These are phyloP conservation scores for Phaeosphaeriaceae sp. DNA, from an alignment of 2,329 filamentous ascomycete species.

Conservation along the genomic window DNA sequence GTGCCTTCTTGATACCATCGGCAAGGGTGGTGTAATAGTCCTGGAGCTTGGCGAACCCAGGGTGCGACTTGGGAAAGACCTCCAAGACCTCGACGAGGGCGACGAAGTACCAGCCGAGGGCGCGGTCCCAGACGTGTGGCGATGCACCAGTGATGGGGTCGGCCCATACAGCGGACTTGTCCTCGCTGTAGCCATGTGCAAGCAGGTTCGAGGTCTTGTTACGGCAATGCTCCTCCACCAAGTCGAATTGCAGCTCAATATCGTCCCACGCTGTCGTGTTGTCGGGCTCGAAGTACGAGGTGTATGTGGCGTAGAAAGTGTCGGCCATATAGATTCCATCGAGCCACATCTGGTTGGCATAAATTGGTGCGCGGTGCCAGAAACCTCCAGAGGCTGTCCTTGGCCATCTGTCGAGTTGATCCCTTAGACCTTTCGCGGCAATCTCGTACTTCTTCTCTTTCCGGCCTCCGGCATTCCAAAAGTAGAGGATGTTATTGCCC, in stretches of 20 bases:
- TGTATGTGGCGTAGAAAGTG: conserved; percentile 50
- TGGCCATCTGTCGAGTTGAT: conserved; percentile 58
- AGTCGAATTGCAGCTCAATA: conserved; percentile 44
- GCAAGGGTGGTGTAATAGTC: conserved; percentile 53
- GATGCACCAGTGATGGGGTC: conserved; percentile 44
- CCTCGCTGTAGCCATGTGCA: conserved; percentile 46
- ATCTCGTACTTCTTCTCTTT: conserved; percentile 57
- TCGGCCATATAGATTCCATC: conserved; percentile 59
- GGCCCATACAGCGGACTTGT: conserved; percentile 45
- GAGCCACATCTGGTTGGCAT: conserved; percentile 65
- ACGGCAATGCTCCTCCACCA: conserved; percentile 44
- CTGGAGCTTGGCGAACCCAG: conserved; percentile 46
- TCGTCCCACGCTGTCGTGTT: conserved; percentile 55
- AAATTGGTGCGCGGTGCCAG: conserved; percentile 60
- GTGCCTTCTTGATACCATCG: conserved; percentile 51
- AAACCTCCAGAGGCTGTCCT: conserved; percentile 61
- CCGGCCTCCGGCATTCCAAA: conserved; percentile 51
- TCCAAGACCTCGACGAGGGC: conserved; percentile 58
- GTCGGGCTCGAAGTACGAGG: conserved; percentile 44
- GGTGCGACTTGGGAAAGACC: conserved; percentile 50
- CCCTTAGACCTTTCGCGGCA: conserved; percentile 56
- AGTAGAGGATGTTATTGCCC: conserved; percentile 61
- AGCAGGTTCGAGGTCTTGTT: conserved; percentile 43
- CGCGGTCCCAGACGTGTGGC: conserved; percentile 48
- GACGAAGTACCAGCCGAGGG: conserved; percentile 49